phyloP scores from a whole-genome alignment of 306 rosid species.

The Fragaria vesca region DNA sequence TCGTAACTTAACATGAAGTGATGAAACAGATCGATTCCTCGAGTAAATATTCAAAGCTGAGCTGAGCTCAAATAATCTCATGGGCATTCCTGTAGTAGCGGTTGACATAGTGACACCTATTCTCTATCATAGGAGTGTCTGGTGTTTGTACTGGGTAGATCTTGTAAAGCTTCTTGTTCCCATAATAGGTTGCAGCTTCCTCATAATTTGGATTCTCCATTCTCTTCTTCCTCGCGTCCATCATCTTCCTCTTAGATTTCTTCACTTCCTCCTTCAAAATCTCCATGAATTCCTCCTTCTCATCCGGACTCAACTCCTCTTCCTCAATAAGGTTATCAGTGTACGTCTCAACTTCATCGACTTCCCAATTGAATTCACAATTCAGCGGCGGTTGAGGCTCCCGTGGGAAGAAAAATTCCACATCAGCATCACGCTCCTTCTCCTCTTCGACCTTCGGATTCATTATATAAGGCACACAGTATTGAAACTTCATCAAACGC shows the following conservation, averaged over 20 bases:
- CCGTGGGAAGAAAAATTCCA: not conserved
- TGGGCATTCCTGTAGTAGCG: not conserved
- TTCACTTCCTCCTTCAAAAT: not conserved
- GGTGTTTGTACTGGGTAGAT: not conserved
- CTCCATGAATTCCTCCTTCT: not conserved
- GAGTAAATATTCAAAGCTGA: not conserved
- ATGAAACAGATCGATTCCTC: no score
- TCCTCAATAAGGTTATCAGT: not conserved
- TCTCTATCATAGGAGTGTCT: not conserved
- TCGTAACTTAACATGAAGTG: no score
- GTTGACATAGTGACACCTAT: not conserved
- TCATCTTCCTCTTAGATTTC: not conserved
- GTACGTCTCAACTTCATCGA: not conserved
- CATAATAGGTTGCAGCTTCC: not conserved
- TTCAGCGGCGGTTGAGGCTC: not conserved
- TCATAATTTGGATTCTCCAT: not conserved
- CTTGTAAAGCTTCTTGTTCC: not conserved
- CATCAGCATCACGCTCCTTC: conserved; percentile 3
- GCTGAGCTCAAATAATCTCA: not conserved
- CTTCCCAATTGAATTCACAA: not conserved
- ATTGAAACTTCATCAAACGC: conserved; percentile 7
- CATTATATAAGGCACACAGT: conserved; percentile 15
- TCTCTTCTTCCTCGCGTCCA: conserved; percentile 15
- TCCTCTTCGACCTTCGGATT: conserved; percentile 1
- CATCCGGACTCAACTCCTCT: not conserved